phyloP scores from a whole-genome alignment of 2,329 filamentous ascomycete genomes.

The Monilinia laxa region DNA sequence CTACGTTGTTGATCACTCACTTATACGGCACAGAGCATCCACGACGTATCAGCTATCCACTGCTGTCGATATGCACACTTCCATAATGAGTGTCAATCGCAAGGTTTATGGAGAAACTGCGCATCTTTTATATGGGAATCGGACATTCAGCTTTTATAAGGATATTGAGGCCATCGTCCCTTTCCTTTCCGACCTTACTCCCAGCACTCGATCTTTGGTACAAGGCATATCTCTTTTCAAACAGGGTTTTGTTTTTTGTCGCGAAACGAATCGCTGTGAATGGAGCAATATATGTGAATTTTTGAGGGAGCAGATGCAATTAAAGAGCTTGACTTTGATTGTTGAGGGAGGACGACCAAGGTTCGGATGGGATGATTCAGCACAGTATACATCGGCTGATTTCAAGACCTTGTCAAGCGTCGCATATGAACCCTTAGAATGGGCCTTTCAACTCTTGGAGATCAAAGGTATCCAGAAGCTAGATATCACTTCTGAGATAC shows the following conservation, averaged over 20 bases:
- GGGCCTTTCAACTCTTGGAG: slow-evolving; percentile 55
- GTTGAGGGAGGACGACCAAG: slow-evolving; percentile 55
- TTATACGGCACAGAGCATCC: slow-evolving; percentile 46
- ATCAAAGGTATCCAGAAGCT: slow-evolving; percentile 52
- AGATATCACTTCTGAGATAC: slow-evolving; percentile 53
- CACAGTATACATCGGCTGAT: slow-evolving; percentile 48
- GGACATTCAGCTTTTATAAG: slow-evolving; percentile 59
- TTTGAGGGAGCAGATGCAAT: slow-evolving; percentile 43
- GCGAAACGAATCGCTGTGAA: slow-evolving; percentile 56
- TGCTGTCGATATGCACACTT: slow-evolving; percentile 44
- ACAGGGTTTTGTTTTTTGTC: slow-evolving; percentile 52
- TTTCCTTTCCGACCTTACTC: slow-evolving; percentile 58
- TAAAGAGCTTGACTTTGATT: slow-evolving; percentile 50
- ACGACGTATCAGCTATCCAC: slow-evolving; percentile 57
- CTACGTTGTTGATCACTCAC: slow-evolving; percentile 45
- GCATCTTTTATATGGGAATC: slow-evolving; percentile 54
- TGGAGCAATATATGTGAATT: slow-evolving; percentile 55
- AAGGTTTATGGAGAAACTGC: slow-evolving; percentile 56
- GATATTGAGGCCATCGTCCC: slow-evolving; percentile 60
- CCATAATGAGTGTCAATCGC: slow-evolving; percentile 49
- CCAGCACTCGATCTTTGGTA: slow-evolving; percentile 49
- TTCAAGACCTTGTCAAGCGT: slow-evolving; percentile 48
- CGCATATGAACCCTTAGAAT: slow-evolving; percentile 53
- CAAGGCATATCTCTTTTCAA: slow-evolving; percentile 55
- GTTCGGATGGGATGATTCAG: slow-evolving; percentile 50